Evolutionary conservation across 2,329 filamentous ascomycete genomes (phyloP).

Genomic region (Botrytis porri): DNA sequence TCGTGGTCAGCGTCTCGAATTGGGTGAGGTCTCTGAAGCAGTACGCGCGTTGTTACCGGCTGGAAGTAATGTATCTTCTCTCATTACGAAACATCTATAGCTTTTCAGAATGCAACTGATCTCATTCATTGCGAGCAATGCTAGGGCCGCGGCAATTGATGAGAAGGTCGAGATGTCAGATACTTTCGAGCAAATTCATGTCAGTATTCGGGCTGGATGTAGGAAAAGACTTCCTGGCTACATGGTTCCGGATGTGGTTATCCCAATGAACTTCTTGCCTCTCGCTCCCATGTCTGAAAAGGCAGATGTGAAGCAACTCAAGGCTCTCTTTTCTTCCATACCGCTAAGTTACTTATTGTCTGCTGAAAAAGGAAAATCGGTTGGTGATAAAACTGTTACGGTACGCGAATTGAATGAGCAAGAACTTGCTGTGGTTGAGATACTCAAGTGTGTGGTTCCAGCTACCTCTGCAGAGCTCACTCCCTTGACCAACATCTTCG

Average conservation of each 20-base stretch:
- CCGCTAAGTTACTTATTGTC: neutral
- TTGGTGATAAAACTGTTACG: neutral
- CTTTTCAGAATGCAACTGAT: conserved; percentile 7
- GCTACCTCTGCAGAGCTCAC: neutral
- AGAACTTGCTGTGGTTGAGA: conserved; percentile 7
- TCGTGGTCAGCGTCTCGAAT: conserved; percentile 24
- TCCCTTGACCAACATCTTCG: neutral
- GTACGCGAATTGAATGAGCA: neutral
- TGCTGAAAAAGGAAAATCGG: neutral
- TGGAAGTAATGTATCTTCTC: neutral
- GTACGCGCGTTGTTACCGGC: neutral
- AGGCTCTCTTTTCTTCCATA: neutral
- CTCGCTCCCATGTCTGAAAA: conserved; percentile 11
- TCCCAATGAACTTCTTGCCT: conserved; percentile 6
- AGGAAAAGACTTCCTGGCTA: conserved; percentile 31
- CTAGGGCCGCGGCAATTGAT: neutral
- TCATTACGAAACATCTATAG: neutral
- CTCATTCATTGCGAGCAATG: neutral
- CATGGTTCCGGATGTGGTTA: conserved; percentile 14
- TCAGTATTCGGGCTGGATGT: conserved; percentile 38
- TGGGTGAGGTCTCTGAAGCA: conserved; percentile 4
- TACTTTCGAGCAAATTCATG: conserved; percentile 37
- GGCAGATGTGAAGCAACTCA: conserved; percentile 9
- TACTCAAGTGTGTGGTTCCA: conserved; percentile 9
- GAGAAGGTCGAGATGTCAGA: neutral